A percentile compares a stretch with the other conserved stretches of the same genome.
Conservation (phyloP, 169 alveolate species). For the Eimeria tenella region DNA sequence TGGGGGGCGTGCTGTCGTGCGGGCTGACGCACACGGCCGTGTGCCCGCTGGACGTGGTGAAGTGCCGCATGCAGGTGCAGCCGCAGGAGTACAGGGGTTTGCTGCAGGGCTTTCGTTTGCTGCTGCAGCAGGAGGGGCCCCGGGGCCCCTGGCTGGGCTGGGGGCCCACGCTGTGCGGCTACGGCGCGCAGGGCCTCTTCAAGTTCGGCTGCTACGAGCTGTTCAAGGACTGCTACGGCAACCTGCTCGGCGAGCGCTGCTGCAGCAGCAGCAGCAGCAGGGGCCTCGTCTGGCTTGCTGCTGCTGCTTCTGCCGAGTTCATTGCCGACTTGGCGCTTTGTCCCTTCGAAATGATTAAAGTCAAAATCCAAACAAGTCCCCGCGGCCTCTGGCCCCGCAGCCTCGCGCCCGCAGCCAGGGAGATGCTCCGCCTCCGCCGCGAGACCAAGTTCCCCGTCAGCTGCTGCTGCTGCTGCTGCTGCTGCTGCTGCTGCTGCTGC, state of each 20-base stretch:
- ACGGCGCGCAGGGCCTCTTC: constrained; percentile 98
- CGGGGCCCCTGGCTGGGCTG: constrained; percentile 96
- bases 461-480: too few relatives aligned
- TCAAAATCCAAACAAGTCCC: constrained; percentile 96
- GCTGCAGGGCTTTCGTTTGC: constrained; percentile 85
- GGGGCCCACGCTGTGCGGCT: constrained; percentile 98
- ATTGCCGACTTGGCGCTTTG: constrained; percentile 98
- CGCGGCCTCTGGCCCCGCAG: constrained; percentile 89
- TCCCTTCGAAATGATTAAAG: constrained; percentile 98
- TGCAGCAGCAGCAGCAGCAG: constrained; percentile 85
- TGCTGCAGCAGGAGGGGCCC: constrained; percentile 93
- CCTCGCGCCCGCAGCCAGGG: constrained; percentile 87
- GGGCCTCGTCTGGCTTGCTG: constrained; percentile 96
- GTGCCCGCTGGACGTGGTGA: constrained; percentile 97
- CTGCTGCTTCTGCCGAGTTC: constrained; percentile 99
- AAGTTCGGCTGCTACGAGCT: constrained; percentile 98
- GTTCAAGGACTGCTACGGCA: constrained; percentile 96
- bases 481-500: too few relatives aligned
- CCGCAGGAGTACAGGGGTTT: constrained; percentile 92
- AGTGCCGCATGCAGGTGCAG: constrained; percentile 97
- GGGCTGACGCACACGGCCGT: constrained; percentile 98
- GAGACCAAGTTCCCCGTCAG: constrained; percentile 92
- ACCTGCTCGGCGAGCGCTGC: constrained; percentile 89
- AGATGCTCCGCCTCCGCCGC: constrained; percentile 86
- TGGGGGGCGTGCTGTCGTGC: constrained; percentile 98